Percentiles rank a stretch among this genome's conserved stretches.
phyloP scores from a whole-genome alignment of 768 basidiomycete genomes.

The Sporobolomyces pararoseus region DNA sequence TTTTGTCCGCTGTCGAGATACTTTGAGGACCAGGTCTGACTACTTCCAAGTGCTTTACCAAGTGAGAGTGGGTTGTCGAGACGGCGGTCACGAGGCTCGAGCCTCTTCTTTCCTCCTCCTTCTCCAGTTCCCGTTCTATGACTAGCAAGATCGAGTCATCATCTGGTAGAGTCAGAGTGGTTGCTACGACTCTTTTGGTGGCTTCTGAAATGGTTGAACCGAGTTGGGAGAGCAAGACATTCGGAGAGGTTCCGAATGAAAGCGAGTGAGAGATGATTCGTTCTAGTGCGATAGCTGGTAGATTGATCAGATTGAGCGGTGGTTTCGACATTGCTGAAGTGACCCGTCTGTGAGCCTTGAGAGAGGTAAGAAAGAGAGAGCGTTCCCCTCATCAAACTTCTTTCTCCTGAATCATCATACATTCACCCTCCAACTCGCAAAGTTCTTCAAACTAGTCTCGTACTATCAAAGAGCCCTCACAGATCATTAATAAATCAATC shows the following conservation, averaged over 20 bases:
- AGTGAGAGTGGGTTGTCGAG: background rate
- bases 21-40: background rate
- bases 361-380: conserved; percentile 1
- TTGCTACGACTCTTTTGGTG: background rate
- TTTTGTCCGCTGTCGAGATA: background rate
- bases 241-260: background rate
- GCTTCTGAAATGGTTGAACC: background rate
- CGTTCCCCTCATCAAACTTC: background rate
- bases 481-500: too few relatives aligned
- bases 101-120: background rate
- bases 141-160: conserved; percentile 25
- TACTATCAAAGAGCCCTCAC: too few relatives aligned
- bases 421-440: background rate
- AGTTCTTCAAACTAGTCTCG: background rate
- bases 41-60: conserved; percentile 4
- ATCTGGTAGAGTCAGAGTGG: conserved; percentile 9
- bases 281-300: conserved; percentile 14
- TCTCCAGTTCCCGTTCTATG: background rate
- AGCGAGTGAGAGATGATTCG: conserved; percentile 15
- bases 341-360: background rate
- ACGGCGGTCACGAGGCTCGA: conserved; percentile 5
- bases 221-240: background rate
- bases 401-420: too few relatives aligned
- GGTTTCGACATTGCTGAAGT: background rate
- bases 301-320: background rate